Conservation (phyloP, 2,329 filamentous ascomycete genomes). For the Stagonosporopsis rhizophila region DNA sequence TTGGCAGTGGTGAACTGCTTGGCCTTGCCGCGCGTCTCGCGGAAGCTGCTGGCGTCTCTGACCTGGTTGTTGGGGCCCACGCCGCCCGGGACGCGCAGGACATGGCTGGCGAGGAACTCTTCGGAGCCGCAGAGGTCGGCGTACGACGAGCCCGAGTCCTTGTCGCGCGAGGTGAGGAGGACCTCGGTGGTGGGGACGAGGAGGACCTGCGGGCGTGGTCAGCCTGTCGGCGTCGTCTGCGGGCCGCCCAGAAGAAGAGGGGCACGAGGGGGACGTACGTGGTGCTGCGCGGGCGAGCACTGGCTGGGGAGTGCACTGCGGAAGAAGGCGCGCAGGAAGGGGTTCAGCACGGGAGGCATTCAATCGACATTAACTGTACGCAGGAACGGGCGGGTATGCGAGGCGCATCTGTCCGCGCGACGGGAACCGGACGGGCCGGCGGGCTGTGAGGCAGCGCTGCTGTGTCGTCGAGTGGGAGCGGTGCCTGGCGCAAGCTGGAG, state of each 20-base stretch:
- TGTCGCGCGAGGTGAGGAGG: constrained; percentile 85
- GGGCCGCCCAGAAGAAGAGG: too few relatives aligned
- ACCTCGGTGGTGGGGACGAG: constrained; percentile 94
- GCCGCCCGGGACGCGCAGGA: constrained; percentile 77
- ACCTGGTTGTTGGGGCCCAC: constrained; percentile 55
- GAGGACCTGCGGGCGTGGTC: constrained; percentile 64
- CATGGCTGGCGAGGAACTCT: constrained; percentile 96
- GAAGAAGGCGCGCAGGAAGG: constrained; percentile 98
- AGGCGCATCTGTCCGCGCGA: constrained; percentile 40
- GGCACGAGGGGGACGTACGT: constrained; percentile 70
- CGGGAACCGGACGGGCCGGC: constrained; percentile 30
- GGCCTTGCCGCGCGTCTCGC: constrained; percentile 89
- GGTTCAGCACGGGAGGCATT: constrained; percentile 96
- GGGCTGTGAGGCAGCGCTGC: constrained; percentile 12
- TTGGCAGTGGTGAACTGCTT: constrained; percentile 94
- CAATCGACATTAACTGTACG: constrained; percentile 57
- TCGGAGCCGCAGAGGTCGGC: constrained; percentile 85
- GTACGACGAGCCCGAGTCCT: constrained; percentile 78
- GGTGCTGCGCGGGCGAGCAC: constrained; percentile 89
- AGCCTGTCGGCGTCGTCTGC: too few relatives aligned
- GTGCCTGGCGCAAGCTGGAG: constrained; percentile 29
- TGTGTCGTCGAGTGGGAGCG: constrained; percentile 20
- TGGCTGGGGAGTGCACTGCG: constrained; percentile 90
- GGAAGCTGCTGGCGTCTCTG: constrained; percentile 64
- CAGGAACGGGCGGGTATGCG: constrained; percentile 24